phyloP scores from a whole-genome alignment of 192 early-diverging fungal species.

The Backusella circina region DNA sequence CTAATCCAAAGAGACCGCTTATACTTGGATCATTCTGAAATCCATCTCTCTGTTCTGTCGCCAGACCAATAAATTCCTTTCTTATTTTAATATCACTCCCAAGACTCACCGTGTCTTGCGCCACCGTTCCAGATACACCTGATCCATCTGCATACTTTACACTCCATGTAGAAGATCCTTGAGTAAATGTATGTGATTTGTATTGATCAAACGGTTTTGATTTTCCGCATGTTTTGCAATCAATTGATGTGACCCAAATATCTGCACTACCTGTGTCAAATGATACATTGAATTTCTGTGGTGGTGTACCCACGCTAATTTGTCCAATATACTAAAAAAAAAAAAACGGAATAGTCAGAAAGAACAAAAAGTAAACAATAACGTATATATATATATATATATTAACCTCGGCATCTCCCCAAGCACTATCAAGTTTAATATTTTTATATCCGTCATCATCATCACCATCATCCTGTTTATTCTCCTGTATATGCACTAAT shows the following conservation, averaged over 20 bases:
- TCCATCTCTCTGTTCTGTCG: slow-evolving; percentile 48
- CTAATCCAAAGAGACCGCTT: slow-evolving; percentile 66
- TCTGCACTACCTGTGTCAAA: slow-evolving; percentile 75
- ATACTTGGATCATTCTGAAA: slow-evolving; percentile 53
- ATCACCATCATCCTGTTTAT: background rate
- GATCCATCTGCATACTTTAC: slow-evolving; percentile 47
- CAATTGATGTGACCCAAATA: slow-evolving; percentile 53
- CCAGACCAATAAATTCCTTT: slow-evolving; percentile 59
- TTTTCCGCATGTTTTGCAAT: slow-evolving; percentile 23
- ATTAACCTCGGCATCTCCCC: slow-evolving; percentile 24
- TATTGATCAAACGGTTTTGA: slow-evolving; percentile 27
- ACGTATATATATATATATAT: background rate
- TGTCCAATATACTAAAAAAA: slow-evolving; percentile 43
- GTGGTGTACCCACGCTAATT: slow-evolving; percentile 66
- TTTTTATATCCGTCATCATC: background rate
- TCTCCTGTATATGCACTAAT: background rate
- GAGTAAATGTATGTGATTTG: slow-evolving; percentile 19
- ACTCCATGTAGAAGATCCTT: slow-evolving; percentile 23
- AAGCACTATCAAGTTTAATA: slow-evolving; percentile 12
- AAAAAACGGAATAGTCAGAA: background rate
- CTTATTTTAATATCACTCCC: slow-evolving; percentile 45
- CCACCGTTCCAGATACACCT: slow-evolving; percentile 29
- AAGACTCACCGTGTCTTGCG: slow-evolving; percentile 50
- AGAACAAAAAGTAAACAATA: background rate
- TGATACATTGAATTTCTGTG: slow-evolving; percentile 58